Evolutionary conservation across 2,329 filamentous ascomycete genomes (phyloP).

Genomic region (Fusarium lateritium): DNA sequence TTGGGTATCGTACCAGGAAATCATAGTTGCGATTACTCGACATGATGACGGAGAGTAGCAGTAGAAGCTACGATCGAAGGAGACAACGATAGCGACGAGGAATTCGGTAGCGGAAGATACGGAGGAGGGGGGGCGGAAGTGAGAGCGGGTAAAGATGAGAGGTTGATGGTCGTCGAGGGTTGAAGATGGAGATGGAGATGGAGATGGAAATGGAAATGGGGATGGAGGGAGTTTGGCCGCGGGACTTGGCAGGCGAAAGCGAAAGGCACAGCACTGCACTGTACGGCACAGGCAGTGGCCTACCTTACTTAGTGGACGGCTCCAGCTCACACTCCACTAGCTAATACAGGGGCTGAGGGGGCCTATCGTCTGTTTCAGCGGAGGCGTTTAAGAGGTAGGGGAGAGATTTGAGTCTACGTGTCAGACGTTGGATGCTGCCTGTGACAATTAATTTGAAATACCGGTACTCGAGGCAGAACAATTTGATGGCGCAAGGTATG

Average conservation of each 20-base stretch:
- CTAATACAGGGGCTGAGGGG: conserved; percentile 27
- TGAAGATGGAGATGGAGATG: conserved; percentile 36
- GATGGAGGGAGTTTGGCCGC: conserved; percentile 25
- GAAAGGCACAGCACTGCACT: background rate
- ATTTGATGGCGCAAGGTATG: no score
- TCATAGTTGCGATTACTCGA: conserved; percentile 99
- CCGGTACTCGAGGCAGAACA: background rate
- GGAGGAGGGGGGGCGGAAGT: conserved; percentile 20
- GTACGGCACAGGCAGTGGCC: conserved; percentile 19
- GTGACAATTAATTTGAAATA: background rate
- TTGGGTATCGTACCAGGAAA: conserved; percentile 81
- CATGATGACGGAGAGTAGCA: conserved; percentile 71
- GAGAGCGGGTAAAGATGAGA: conserved; percentile 16
- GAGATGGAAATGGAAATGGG: conserved; percentile 29
- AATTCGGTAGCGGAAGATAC: conserved; percentile 19
- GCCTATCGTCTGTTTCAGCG: conserved; percentile 18
- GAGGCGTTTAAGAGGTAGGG: background rate
- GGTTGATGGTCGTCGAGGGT: conserved; percentile 39
- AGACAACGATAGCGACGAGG: conserved; percentile 31
- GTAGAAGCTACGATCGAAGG: conserved; percentile 32
- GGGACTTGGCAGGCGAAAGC: conserved; percentile 31
- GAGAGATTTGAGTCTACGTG: conserved; percentile 22
- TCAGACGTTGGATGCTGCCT: conserved; percentile 12
- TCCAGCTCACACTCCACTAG: background rate
- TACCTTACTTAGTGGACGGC: background rate